These are phyloP conservation scores for Rhizopogon sp. DNA, from an alignment of 768 basidiomycete species.

Conservation along the genomic window DNA sequence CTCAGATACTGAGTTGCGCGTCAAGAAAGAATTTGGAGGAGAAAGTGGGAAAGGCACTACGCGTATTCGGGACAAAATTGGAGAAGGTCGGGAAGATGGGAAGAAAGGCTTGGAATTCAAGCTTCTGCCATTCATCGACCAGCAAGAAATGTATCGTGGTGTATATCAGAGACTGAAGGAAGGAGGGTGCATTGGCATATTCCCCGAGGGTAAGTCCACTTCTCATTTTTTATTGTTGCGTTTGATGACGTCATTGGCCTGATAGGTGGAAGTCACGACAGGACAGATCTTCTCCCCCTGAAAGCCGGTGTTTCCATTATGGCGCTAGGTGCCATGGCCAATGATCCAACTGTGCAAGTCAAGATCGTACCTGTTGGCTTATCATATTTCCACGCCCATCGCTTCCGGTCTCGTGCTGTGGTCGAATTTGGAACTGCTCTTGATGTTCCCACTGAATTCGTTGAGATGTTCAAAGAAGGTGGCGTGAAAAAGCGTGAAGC, in stretches of 20 bases:
- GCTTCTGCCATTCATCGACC: constrained; percentile 83
- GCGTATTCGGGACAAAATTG: constrained; percentile 61
- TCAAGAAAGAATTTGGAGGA: constrained; percentile 85
- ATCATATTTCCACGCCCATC: constrained; percentile 72
- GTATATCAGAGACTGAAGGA: constrained; percentile 85
- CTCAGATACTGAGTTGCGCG: constrained; percentile 77
- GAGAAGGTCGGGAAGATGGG: constrained; percentile 53
- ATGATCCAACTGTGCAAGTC: constrained; percentile 78
- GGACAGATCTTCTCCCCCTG: constrained; percentile 90
- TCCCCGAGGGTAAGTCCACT: constrained; percentile 81
- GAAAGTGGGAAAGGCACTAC: constrained; percentile 72
- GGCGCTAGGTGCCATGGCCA: constrained; percentile 97
- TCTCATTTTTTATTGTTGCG: neutral
- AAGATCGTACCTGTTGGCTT: constrained; percentile 87
- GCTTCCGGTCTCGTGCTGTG: constrained; percentile 94
- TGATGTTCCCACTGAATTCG: constrained; percentile 84
- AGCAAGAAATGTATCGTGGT: constrained; percentile 89
- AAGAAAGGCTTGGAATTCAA: constrained; percentile 72
- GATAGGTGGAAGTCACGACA: constrained; percentile 94
- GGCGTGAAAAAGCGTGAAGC: constrained; percentile 87
- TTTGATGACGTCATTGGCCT: neutral
- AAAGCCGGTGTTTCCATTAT: constrained; percentile 98
- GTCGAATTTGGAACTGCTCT: constrained; percentile 93
- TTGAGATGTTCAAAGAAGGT: constrained; percentile 88
- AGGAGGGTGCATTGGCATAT: constrained; percentile 92